These are phyloP conservation scores for Microascus cirrosus DNA, from an alignment of 2,329 filamentous ascomycete genomes.

Conservation along the genomic window DNA sequence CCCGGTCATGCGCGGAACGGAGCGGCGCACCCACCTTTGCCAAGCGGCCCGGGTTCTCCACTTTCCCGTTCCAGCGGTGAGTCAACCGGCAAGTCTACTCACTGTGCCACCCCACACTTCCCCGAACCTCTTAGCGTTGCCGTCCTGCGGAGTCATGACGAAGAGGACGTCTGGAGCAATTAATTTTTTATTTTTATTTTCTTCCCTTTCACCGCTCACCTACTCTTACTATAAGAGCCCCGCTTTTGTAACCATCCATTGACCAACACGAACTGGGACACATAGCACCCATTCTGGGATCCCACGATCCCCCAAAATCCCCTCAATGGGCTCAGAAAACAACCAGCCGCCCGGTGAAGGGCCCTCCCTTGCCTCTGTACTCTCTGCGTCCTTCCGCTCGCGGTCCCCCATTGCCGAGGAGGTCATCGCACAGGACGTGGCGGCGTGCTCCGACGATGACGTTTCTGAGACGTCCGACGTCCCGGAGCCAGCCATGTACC, in stretches of 20 bases:
- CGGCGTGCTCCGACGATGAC: conserved; percentile 46
- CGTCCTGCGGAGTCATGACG: background rate
- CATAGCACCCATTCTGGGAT: too few species aligned
- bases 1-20: too few species aligned
- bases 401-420: conserved; percentile 57
- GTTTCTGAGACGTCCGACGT: conserved; percentile 19
- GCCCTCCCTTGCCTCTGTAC: background rate
- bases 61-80: background rate
- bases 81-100: background rate
- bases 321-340: background rate
- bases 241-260: background rate
- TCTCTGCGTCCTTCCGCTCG: conserved; percentile 35
- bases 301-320: background rate
- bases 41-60: background rate
- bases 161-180: too few species aligned
- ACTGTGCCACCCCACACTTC: too few species aligned
- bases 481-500: conserved; percentile 47
- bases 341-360: background rate
- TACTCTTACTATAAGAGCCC: too few species aligned
- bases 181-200: too few species aligned
- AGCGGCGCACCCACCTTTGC: too few species aligned
- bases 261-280: background rate
- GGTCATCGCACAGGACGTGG: conserved; percentile 55
- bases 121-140: background rate
- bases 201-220: too few species aligned